Evolutionary conservation across 352 stramenopile species (phyloP).

Genomic region (Phytophthora tentaculata): DNA sequence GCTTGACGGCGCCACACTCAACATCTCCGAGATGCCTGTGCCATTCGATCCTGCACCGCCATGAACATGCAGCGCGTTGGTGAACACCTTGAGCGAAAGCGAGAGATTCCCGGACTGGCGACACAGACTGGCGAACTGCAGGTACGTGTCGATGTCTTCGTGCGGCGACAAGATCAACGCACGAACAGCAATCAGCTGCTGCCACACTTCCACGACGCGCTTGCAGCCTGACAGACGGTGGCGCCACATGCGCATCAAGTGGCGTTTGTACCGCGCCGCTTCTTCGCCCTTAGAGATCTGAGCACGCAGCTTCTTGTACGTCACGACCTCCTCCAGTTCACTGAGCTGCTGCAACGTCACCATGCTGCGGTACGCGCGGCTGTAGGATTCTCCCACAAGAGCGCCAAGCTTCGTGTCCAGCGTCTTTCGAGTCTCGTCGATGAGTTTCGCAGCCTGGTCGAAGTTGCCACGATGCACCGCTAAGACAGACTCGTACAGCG

Average conservation of each 20-base stretch:
- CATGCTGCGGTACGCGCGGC: constrained; percentile 96
- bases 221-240: constrained; percentile 88
- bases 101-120: constrained; percentile 87
- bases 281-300: constrained; percentile 79
- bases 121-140: constrained; percentile 94
- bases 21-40: constrained; percentile 44
- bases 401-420: constrained; percentile 96
- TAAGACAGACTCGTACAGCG: constrained; percentile 90
- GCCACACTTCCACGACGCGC: constrained; percentile 92
- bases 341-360: constrained; percentile 97
- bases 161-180: constrained; percentile 83
- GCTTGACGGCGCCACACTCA: constrained; percentile 62
- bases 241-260: constrained; percentile 90
- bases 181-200: constrained; percentile 94
- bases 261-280: constrained; percentile 75
- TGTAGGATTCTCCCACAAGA: constrained; percentile 97
- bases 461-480: constrained; percentile 95
- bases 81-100: constrained; percentile 90
- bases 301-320: constrained; percentile 88
- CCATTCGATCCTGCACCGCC: constrained; percentile 28
- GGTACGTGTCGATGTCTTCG: constrained; percentile 92
- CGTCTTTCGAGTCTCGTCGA: constrained; percentile 93
- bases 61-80: constrained; percentile 72
- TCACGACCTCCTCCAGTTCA: constrained; percentile 98
- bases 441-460: constrained; percentile 88